Base-by-base conservation (phyloP, 2,329 filamentous ascomycete species). In the Xylaria polymorpha region DNA sequence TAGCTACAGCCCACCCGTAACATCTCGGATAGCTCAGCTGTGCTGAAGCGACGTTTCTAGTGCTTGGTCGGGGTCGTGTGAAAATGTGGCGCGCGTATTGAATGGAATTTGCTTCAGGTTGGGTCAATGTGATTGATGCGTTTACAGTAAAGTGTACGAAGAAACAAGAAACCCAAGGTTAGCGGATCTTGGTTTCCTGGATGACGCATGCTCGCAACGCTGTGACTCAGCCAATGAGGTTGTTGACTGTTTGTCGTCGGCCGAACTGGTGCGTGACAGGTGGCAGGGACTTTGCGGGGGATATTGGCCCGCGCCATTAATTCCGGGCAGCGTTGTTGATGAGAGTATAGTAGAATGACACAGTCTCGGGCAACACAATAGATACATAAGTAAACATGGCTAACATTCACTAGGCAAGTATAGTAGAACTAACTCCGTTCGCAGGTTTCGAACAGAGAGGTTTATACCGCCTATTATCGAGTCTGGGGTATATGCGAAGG, bases 1-100 rank as follows among this genome's bases (percentile, higher is more conserved):
- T 41, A 10, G 50, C 50, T 51, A 12, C 10, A 9, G 35, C 8
- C 10, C 7, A 61, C 29, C 66, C 37, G 41, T 56, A 58, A 57
- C 20, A 61, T 62, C 57, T 62, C 44, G 39, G 41, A 48, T 39
- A 63, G 15, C 50, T 20, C 48, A 63, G 15, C 50, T 20, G 15
- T 15, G 60, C 22, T 58, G 51, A 35, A 43, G 29, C 25, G 18
- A 61, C 29, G n/a, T 22, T 29, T 37, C 29, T 14, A 4, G 32
- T 60, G 20, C 55, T 59, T 44, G 20, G 60, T 32, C 29, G 25
- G 18, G 14, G 32, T 35, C 22, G 20, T 48, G 20, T 32, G 39
- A 60, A 35, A 60, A 41, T 43, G 46, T 41, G 41, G 50, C 14
- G 29, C 15, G 18, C 20, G 35, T 41, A 53, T 48, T 9, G 41